Conservation (phyloP, 345 rosid genomes). For the rapeseed (Brassica napus) region DNA sequence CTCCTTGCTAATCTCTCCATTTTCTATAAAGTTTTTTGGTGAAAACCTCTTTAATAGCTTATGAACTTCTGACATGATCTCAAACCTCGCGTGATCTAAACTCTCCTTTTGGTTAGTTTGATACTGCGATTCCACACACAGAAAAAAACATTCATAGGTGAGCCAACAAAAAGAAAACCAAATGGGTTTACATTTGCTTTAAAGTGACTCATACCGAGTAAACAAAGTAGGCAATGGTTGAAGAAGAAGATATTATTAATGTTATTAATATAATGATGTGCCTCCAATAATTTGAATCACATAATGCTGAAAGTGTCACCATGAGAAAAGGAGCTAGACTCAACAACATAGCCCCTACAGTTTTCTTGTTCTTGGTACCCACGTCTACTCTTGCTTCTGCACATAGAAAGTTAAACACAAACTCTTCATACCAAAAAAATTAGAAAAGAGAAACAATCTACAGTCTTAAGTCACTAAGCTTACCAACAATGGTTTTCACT, state of each 20-base stretch:
- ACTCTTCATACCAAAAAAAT: background rate
- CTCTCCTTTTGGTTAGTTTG: slow-evolving; percentile 31
- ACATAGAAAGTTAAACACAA: background rate
- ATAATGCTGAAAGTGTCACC: slow-evolving; percentile 33
- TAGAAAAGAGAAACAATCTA: background rate
- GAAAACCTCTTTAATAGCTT: slow-evolving; percentile 39
- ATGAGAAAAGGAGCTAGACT: slow-evolving; percentile 36
- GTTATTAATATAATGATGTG: slow-evolving; percentile 30
- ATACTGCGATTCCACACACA: slow-evolving; percentile 21
- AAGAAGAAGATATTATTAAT: slow-evolving; percentile 26
- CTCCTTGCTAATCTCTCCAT: slow-evolving; percentile 39
- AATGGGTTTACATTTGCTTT: background rate
- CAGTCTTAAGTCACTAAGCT: background rate
- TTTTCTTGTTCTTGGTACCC: slow-evolving; percentile 37
- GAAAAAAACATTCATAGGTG: background rate
- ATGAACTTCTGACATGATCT: slow-evolving; percentile 42
- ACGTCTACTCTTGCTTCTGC: slow-evolving; percentile 37
- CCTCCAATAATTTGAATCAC: slow-evolving; percentile 26
- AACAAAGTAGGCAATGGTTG: slow-evolving; percentile 37
- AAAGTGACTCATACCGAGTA: slow-evolving; percentile 35
- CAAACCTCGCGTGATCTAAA: slow-evolving; percentile 40
- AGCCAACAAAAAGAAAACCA: slow-evolving; percentile 1
- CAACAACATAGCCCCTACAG: slow-evolving; percentile 37
- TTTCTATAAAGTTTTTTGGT: slow-evolving; percentile 31
- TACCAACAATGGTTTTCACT: slow-evolving; percentile 16